Percentiles rank a stretch among this genome's conserved stretches.
phyloP scores from a whole-genome alignment of 2,329 filamentous ascomycete species.

The Trichophyton rubrum region DNA sequence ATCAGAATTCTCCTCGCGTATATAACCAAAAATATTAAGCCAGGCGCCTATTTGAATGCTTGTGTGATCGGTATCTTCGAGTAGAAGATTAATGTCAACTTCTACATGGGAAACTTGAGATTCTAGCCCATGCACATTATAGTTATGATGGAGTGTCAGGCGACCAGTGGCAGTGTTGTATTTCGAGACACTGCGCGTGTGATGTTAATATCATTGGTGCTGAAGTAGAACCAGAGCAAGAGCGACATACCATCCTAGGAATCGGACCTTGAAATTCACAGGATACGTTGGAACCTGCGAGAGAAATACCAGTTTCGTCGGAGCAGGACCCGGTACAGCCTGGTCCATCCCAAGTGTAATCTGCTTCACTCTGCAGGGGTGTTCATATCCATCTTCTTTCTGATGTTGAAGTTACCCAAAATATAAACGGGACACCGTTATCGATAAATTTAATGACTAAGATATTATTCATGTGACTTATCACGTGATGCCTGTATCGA shows the following conservation, averaged over 20 bases:
- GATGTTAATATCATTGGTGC: neutral
- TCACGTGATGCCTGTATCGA: neutral
- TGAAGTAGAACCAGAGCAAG: neutral
- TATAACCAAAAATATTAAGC: slow-evolving; percentile 80
- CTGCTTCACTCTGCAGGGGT: too few species aligned
- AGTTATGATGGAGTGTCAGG: slow-evolving; percentile 57
- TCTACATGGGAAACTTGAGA: slow-evolving; percentile 28
- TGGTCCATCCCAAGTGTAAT: slow-evolving; percentile 20
- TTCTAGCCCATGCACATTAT: slow-evolving; percentile 25
- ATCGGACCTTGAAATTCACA: slow-evolving; percentile 69
- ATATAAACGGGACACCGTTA: neutral
- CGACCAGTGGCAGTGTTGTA: slow-evolving; percentile 48
- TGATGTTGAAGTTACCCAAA: neutral
- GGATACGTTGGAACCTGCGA: slow-evolving; percentile 43
- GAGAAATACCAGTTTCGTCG: slow-evolving; percentile 51
- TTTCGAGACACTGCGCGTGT: slow-evolving; percentile 41
- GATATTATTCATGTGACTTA: neutral
- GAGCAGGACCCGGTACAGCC: slow-evolving; percentile 41
- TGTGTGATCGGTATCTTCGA: slow-evolving; percentile 51
- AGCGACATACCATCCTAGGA: slow-evolving; percentile 69
- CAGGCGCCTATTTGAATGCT: slow-evolving; percentile 64
- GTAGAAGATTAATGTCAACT: slow-evolving; percentile 62
- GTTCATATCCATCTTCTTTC: neutral
- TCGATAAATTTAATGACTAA: neutral
- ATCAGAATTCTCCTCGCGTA: slow-evolving; percentile 30